Evolutionary conservation across 2,329 filamentous ascomycete species (phyloP).

Genomic region (Paradendryphiella salina): DNA sequence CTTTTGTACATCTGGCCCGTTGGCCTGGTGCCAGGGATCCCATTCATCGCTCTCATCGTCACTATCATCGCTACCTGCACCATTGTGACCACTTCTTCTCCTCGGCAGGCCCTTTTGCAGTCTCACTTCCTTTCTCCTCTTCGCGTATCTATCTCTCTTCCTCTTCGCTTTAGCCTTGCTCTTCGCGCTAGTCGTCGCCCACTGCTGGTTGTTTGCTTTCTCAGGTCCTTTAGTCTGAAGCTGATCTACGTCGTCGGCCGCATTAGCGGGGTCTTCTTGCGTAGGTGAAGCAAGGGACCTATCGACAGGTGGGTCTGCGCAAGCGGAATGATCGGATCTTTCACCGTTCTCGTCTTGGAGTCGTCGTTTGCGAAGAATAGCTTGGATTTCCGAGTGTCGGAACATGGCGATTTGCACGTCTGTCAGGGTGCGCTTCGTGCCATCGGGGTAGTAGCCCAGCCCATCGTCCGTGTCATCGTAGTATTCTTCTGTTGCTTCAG

Average conservation of each 20-base stretch:
- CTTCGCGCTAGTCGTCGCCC: slow-evolving; percentile 32
- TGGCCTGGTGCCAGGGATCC: slow-evolving; percentile 52
- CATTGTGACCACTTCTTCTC: slow-evolving; percentile 11
- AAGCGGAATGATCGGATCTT: slow-evolving; percentile 7
- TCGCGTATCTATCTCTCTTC: slow-evolving; percentile 31
- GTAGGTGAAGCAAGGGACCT: background rate
- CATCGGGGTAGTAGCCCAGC: slow-evolving; percentile 84
- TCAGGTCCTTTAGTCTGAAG: slow-evolving; percentile 19
- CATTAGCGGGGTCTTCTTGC: background rate
- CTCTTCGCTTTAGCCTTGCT: slow-evolving; percentile 32
- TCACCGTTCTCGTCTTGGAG: slow-evolving; percentile 28
- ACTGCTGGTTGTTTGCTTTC: slow-evolving; percentile 31
- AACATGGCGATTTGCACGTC: slow-evolving; percentile 91
- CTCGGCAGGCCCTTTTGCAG: slow-evolving; percentile 17
- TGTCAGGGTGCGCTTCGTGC: slow-evolving; percentile 84
- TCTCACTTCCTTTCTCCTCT: slow-evolving; percentile 30
- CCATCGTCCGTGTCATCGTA: slow-evolving; percentile 61
- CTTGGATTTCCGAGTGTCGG: slow-evolving; percentile 81
- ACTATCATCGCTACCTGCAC: slow-evolving; percentile 23
- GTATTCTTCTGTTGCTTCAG: slow-evolving; percentile 27
- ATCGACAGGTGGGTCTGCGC: slow-evolving; percentile 1
- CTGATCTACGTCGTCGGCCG: slow-evolving; percentile 12
- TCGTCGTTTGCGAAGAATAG: slow-evolving; percentile 56
- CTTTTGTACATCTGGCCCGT: slow-evolving; percentile 50
- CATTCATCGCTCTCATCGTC: slow-evolving; percentile 46